A percentile compares a stretch with the other conserved stretches of the same genome.
phyloP scores from a whole-genome alignment of 306 rosid genomes.

The Cucumis melo region DNA sequence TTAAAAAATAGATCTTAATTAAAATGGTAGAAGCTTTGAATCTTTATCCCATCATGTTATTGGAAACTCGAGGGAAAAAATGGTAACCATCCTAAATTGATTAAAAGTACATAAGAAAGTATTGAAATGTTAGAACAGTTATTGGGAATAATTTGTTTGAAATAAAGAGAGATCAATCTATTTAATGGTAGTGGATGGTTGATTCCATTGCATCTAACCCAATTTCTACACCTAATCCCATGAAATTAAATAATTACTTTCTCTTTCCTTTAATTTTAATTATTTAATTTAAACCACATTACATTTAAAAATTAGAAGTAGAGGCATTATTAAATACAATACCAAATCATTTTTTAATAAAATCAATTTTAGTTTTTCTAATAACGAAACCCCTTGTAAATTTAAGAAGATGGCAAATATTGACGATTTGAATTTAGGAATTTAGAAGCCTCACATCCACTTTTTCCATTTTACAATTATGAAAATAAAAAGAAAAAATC shows the following conservation, averaged over 20 bases:
- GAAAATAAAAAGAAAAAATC: too few relatives aligned
- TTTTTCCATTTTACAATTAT: too few relatives aligned
- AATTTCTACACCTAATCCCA: not conserved
- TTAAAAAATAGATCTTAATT: too few relatives aligned
- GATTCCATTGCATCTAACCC: constrained; percentile 1
- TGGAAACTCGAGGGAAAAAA: too few relatives aligned
- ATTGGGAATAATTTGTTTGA: not conserved
- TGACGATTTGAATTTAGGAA: too few relatives aligned
- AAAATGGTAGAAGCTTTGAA: too few relatives aligned
- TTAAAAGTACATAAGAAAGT: too few relatives aligned
- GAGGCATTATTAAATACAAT: not conserved
- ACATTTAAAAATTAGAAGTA: not conserved
- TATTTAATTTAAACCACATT: not conserved
- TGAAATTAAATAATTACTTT: not conserved
- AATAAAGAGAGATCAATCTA: not conserved
- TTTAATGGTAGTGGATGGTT: not conserved
- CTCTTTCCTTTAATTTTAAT: not conserved
- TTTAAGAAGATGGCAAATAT: too few relatives aligned
- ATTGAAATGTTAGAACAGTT: not conserved
- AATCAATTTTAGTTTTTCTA: not conserved
- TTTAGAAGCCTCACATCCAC: too few relatives aligned
- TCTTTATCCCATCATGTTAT: too few relatives aligned
- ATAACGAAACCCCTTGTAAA: not conserved
- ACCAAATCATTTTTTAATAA: not conserved
- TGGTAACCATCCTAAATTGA: too few relatives aligned